Conservation (phyloP, 805 yeast genomes). For the Candida incommunis region DNA sequence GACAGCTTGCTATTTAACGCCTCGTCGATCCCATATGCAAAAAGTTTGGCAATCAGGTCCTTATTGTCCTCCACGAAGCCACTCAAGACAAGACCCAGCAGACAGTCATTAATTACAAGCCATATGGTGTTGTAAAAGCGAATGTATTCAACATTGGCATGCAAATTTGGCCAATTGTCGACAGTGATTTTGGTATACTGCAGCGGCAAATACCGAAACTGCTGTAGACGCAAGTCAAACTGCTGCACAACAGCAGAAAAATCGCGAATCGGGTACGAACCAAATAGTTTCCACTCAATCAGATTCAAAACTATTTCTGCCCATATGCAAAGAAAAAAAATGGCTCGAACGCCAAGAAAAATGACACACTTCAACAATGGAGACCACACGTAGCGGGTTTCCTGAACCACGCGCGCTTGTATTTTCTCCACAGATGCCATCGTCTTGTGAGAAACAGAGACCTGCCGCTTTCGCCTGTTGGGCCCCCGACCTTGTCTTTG, state of each 20-base stretch:
- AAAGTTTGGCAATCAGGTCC: constrained; percentile 12
- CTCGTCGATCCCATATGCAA: constrained; percentile 23
- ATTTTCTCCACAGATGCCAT: constrained; percentile 8
- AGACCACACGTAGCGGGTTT: constrained; percentile 3
- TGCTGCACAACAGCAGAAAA: constrained; percentile 60
- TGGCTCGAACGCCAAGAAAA: constrained; percentile 5
- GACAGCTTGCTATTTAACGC: constrained; percentile 33
- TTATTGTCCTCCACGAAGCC: constrained; percentile 30
- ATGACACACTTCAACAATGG: constrained; percentile 6
- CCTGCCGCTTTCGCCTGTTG: constrained; percentile 1
- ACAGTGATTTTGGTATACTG: constrained; percentile 44
- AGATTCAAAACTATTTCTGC: constrained; percentile 19
- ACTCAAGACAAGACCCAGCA: constrained; percentile 54
- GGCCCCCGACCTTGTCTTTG: too few relatives aligned
- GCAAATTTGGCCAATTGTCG: constrained; percentile 25
- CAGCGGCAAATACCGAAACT: constrained; percentile 61
- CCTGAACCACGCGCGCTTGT: constrained; percentile 6
- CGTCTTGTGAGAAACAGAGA: constrained; percentile 3
- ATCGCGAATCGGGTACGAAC: constrained; percentile 14
- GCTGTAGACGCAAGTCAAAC: constrained; percentile 62
- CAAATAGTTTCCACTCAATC: constrained; percentile 16
- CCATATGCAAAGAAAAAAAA: constrained; percentile 15
- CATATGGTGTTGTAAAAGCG: constrained; percentile 77
- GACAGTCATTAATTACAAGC: constrained; percentile 71
- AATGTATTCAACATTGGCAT: constrained; percentile 32